Evolutionary conservation across 2,329 filamentous ascomycete genomes (phyloP), one percentile per base, ranked within the genome.

Genomic region (Aureobasidium sp.): DNA sequence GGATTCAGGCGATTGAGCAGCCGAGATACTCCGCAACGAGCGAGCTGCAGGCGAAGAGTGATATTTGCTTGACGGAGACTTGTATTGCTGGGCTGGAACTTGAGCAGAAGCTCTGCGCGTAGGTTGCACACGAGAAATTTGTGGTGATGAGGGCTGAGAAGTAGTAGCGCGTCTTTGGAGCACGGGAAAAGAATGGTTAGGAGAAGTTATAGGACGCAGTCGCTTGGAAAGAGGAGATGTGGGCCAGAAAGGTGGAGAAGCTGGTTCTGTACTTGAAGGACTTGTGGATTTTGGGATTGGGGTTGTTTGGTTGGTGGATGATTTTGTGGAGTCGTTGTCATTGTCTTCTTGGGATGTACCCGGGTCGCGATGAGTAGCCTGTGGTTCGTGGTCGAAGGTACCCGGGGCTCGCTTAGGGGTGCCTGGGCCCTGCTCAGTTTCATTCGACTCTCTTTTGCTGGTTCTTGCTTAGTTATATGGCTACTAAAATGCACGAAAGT

Each of bases 201-300:
- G 15, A 2, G 23, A 12, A 13, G 36, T 3, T 1, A 12, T 20
- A 2, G 20, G 23, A 4, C 36, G 51, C 6, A 29, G 3, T 17
- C 51, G 13, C 32, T 55, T 55, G 5, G 51, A 6, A 5, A 55
- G 1, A 2, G 51, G 51, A 1, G 51, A 42, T 17, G 20, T 34
- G 17, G 53, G 53, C 53, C 53, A 57, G 27, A 57, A 57, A 8
- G 53, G 53, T 27, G 53, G 53, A 13, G 53, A 57, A 4, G 23
- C 13, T 26, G 50, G 20, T 20, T 39, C 34, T 52, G 36, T 8
- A 37, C 23, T 53, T 29, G 51, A 20, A 2, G 51, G 36, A 9
- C 12, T 32, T 9, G 51, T 55, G 15, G 51, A 7, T 20, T 29
- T 55, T 23, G 23, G 12, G 3, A 8, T 32, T n/a, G 51, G 51